Conservation (phyloP, 805 yeast species). For the Tetrapisispora arboricola region DNA sequence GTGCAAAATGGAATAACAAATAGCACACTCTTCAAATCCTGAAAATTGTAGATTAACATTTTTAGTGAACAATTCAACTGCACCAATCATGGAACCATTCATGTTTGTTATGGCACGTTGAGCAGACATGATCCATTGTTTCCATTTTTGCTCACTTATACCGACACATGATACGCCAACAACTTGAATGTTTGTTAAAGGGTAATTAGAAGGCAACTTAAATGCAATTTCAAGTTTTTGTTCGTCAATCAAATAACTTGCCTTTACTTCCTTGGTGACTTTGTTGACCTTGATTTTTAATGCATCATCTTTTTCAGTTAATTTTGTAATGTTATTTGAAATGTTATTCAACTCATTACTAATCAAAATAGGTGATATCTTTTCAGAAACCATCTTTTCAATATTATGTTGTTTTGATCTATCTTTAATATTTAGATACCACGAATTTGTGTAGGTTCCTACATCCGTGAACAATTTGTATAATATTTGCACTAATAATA, state of each 20-base stretch:
- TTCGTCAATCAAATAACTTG: conserved; percentile 72
- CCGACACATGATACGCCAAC: conserved; percentile 76
- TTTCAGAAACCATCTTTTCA: conserved; percentile 50
- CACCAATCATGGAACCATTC: conserved; percentile 49
- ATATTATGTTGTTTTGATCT: conserved; percentile 49
- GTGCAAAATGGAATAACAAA: conserved; percentile 86
- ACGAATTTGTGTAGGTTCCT: conserved; percentile 31
- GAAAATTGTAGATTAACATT: conserved; percentile 80
- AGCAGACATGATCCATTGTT: conserved; percentile 88
- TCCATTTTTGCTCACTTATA: conserved; percentile 86
- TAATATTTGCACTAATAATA: conserved; percentile 18
- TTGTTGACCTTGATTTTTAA: conserved; percentile 51
- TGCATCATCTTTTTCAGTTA: conserved; percentile 31
- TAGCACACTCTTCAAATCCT: conserved; percentile 94
- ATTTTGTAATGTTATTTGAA: conserved; percentile 30
- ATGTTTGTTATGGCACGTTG: conserved; percentile 70
- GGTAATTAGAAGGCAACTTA: conserved; percentile 63
- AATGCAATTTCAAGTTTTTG: conserved; percentile 74
- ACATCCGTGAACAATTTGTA: conserved; percentile 22
- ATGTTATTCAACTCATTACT: conserved; percentile 46
- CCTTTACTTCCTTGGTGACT: conserved; percentile 56
- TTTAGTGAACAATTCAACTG: conserved; percentile 35
- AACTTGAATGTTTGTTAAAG: conserved; percentile 64
- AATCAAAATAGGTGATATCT: conserved; percentile 57
- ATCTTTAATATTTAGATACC: conserved; percentile 66